Base-by-base conservation (phyloP, 352 stramenopile genomes). In the Thalassiosira mediterranea region DNA sequence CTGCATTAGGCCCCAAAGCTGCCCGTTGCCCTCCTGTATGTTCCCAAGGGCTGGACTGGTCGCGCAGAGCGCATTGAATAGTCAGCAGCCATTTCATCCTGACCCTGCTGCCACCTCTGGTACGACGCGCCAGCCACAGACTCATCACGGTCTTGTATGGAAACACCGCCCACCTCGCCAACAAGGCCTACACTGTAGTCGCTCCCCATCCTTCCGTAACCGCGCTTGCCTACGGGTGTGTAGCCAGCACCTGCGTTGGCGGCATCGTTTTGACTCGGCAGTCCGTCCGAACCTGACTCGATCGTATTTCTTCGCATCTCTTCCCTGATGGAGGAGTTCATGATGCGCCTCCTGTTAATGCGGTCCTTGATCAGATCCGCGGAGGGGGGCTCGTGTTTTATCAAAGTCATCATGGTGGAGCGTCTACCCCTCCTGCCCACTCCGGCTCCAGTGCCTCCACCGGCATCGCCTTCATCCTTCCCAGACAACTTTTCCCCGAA, bases 281-380 rank as follows among this genome's bases (percentile, higher is more conserved):
- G 37, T n/a, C n/a, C n/a, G n/a, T n/a, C n/a, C n/a, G n/a, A n/a
- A n/a, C n/a, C n/a, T n/a, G n/a, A n/a, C n/a, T n/a, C n/a, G n/a
- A n/a, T n/a, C n/a, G n/a, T n/a, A n/a, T n/a, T n/a, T n/a, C n/a
- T n/a, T n/a, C n/a, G n/a, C 8, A 44, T 44, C 8, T 15, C 15
- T 15, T 44, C 15, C 37, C 37, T 44, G 37, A 44, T 44, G 26
- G 66, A 52, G 17, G 44, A 8, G 51, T 68, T 63, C 67, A 70
- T 71, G 25, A 8, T 52, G 17, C 70, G 40, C 34, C 70, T 46
- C 47, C 25, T 46, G 44, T 49, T 64, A 28, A 80, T 80, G 11
- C 58, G 52, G 26, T 64, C 15, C 34, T 74, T 73, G 40, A 80
- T 80, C 15, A 48, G 11, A 11, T 73, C 62, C 5, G 60, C 26